Evolutionary conservation across 441 rosid species (phyloP).

Genomic region (Jatropha multifida): DNA sequence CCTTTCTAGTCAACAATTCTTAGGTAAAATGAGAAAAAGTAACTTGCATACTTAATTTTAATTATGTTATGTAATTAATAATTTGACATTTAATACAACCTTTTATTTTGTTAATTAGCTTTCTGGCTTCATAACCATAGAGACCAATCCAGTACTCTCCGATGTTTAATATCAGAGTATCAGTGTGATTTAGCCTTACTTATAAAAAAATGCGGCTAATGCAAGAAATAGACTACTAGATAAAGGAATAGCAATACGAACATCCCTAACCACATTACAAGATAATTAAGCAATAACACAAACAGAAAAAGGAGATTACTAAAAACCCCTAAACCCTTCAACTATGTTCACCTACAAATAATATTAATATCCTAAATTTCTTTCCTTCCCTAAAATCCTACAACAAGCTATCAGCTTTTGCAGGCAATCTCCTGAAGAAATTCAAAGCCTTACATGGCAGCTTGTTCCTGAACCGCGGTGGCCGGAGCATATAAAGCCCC

Average conservation of each 20-base stretch:
- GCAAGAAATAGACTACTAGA: neutral
- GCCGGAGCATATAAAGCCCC: conserved; percentile 43
- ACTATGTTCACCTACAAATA: conserved; percentile 7
- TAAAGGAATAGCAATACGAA: neutral
- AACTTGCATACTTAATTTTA: no score
- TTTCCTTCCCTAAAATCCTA: conserved; percentile 19
- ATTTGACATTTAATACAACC: no score
- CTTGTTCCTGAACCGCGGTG: conserved; percentile 47
- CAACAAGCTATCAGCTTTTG: conserved; percentile 52
- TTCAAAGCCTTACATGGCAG: conserved; percentile 44
- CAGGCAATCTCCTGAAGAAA: conserved; percentile 62
- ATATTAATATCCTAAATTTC: neutral
- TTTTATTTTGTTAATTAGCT: no score
- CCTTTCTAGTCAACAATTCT: no score
- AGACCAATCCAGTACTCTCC: no score
- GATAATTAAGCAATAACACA: neutral
- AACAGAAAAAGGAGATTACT: neutral
- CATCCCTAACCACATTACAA: neutral
- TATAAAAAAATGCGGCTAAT: neutral
- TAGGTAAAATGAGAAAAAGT: no score
- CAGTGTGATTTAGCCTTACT: no score
- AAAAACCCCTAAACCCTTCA: conserved; percentile 3
- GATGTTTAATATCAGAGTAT: no score
- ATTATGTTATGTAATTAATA: no score
- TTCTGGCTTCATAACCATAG: no score